phyloP scores from a whole-genome alignment of 495 filamentous ascomycete species.

The Penicillium manginii region DNA sequence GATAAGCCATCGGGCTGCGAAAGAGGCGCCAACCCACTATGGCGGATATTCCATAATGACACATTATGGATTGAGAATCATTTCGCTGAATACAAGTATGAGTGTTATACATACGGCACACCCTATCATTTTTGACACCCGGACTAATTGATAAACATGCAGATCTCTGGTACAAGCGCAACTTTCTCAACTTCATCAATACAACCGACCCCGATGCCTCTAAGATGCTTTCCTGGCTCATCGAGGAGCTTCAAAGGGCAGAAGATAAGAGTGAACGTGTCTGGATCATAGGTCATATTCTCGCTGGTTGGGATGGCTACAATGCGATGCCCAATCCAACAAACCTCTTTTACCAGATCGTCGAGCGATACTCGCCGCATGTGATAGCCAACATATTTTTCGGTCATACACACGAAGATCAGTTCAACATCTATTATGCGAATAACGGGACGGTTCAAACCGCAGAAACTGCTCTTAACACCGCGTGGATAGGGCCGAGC shows the following conservation, averaged over 20 bases:
- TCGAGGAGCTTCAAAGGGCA: slow-evolving; percentile 54
- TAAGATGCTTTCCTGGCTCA: slow-evolving; percentile 54
- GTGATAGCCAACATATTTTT: slow-evolving; percentile 61
- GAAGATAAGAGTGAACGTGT: slow-evolving; percentile 55
- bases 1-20: slow-evolving; percentile 44
- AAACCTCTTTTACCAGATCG: slow-evolving; percentile 59
- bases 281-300: slow-evolving; percentile 60
- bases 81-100: slow-evolving; percentile 56
- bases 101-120: slow-evolving; percentile 8
- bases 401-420: slow-evolving; percentile 60
- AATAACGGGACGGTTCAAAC: slow-evolving; percentile 51
- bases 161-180: slow-evolving; percentile 56
- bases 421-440: slow-evolving; percentile 56
- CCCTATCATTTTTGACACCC: background rate
- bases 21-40: slow-evolving; percentile 52
- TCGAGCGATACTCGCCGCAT: slow-evolving; percentile 58
- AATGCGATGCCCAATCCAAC: slow-evolving; percentile 55
- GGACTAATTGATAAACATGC: slow-evolving; percentile 26
- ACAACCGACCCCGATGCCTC: slow-evolving; percentile 52
- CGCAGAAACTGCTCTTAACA: slow-evolving; percentile 42
- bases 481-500: slow-evolving; percentile 56
- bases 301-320: slow-evolving; percentile 54
- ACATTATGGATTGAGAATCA: slow-evolving; percentile 52
- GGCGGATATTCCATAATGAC: slow-evolving; percentile 55
- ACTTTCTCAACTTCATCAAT: slow-evolving; percentile 53